Conservation (phyloP, 139 green algal species). For the Mesostigma viride region DNA sequence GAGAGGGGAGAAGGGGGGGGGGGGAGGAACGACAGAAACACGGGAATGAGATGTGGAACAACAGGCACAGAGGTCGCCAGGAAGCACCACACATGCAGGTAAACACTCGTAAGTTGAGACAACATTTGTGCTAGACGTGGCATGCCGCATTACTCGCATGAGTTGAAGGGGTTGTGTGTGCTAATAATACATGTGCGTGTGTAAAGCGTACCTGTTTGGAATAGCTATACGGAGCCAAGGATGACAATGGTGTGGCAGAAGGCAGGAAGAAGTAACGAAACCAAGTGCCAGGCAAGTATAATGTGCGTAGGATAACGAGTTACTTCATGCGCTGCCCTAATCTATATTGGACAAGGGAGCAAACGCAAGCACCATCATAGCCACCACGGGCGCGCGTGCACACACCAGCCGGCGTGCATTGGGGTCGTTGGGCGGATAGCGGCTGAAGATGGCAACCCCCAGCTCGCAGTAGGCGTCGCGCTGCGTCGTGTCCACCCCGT, state of each 20-base stretch:
- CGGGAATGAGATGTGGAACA: neutral
- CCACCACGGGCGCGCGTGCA: neutral
- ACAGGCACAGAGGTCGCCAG: too few species aligned
- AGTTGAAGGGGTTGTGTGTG: too few species aligned
- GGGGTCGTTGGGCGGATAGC: slow-evolving; percentile 1
- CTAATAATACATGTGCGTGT: too few species aligned
- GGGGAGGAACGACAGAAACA: neutral
- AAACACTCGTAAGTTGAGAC: too few species aligned
- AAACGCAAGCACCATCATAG: neutral
- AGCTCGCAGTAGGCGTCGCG: neutral
- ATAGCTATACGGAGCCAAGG: too few species aligned
- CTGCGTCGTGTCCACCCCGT: slow-evolving; percentile 14
- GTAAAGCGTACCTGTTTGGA: too few species aligned
- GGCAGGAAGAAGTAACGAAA: neutral
- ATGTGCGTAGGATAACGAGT: neutral
- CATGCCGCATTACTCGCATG: too few species aligned
- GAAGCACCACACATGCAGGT: too few species aligned
- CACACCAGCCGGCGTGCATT: slow-evolving; percentile 41
- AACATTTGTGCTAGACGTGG: too few species aligned
- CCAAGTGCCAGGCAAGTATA: neutral
- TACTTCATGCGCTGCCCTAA: neutral
- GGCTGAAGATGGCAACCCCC: neutral
- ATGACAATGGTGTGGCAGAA: too few species aligned
- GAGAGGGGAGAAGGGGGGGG: too few species aligned
- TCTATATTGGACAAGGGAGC: neutral